phyloP scores from a whole-genome alignment of 331 rosid genomes.

The Ulmus americana region DNA sequence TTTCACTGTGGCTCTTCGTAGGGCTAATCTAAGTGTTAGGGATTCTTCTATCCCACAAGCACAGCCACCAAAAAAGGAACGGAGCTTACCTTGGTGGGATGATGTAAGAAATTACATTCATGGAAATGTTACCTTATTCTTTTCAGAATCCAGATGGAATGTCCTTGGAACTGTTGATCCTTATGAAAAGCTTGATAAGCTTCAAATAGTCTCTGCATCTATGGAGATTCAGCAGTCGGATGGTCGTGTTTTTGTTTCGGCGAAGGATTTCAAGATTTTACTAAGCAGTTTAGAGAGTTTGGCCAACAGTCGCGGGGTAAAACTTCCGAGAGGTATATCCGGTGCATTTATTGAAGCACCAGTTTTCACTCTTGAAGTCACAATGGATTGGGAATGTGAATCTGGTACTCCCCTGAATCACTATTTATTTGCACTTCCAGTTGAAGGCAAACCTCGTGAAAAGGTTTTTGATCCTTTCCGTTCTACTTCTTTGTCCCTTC shows the following conservation, averaged over 20 bases:
- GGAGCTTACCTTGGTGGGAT: slow-evolving; percentile 99
- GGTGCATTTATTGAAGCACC: slow-evolving; percentile 78
- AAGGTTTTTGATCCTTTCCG: slow-evolving; percentile 84
- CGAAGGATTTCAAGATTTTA: slow-evolving; percentile 68
- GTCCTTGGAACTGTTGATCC: slow-evolving; percentile 87
- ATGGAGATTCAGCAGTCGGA: slow-evolving; percentile 93
- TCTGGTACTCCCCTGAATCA: slow-evolving; percentile 87
- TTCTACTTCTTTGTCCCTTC: slow-evolving; percentile 83
- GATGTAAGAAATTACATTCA: slow-evolving; percentile 94
- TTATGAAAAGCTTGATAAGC: slow-evolving; percentile 88
- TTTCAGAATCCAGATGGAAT: slow-evolving; percentile 69
- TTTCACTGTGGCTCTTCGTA: slow-evolving; percentile 86
- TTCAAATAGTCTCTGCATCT: slow-evolving; percentile 52
- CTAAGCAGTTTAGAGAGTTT: slow-evolving; percentile 91
- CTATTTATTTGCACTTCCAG: slow-evolving; percentile 78
- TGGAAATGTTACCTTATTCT: slow-evolving; percentile 62
- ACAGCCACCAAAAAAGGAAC: slow-evolving; percentile 73
- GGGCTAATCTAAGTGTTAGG: slow-evolving; percentile 83
- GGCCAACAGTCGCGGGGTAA: slow-evolving; percentile 70
- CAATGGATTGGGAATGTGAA: slow-evolving; percentile 94
- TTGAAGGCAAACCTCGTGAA: slow-evolving; percentile 74
- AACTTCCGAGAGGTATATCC: slow-evolving; percentile 66
- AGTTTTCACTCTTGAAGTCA: slow-evolving; percentile 67
- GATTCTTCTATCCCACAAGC: slow-evolving; percentile 46
- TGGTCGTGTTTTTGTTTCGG: slow-evolving; percentile 66